A percentile compares a stretch with the other conserved stretches of the same genome.
Conservation (phyloP, 257 asterid genomes). For the Solanum lycopersicoides region DNA sequence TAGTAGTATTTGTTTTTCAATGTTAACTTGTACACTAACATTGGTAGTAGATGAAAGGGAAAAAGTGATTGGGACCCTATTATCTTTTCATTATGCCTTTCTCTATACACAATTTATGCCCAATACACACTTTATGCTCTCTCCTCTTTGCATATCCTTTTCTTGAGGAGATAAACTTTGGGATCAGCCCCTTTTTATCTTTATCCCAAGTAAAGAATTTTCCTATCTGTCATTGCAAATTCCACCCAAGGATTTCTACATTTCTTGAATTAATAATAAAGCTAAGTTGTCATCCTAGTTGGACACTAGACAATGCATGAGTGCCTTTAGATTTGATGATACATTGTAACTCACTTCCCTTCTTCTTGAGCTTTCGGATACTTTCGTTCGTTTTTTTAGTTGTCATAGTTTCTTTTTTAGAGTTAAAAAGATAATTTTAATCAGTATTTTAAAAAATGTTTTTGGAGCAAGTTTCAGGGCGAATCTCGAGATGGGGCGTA, state of each 20-base stretch:
- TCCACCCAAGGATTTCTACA: neutral
- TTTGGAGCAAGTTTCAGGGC: too few relatives aligned
- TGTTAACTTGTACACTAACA: too few relatives aligned
- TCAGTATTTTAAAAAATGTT: too few relatives aligned
- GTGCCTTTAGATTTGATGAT: neutral
- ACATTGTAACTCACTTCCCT: neutral
- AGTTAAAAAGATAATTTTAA: too few relatives aligned
- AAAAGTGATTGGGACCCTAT: neutral
- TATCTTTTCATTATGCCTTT: constrained; percentile 18
- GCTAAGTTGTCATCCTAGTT: neutral
- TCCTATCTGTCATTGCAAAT: neutral
- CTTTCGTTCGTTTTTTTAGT: too few relatives aligned
- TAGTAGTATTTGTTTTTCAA: neutral
- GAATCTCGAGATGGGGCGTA: too few relatives aligned
- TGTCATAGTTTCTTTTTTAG: too few relatives aligned
- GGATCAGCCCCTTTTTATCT: constrained; percentile 20
- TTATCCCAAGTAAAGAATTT: constrained; percentile 31
- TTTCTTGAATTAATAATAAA: neutral
- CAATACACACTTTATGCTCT: constrained; percentile 17
- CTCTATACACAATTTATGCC: constrained; percentile 22
- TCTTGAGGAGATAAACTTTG: constrained; percentile 15
- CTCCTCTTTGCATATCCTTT: constrained; percentile 24
- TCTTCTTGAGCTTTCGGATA: neutral
- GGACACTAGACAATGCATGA: neutral
- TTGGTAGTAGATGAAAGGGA: constrained; percentile 6